Conservation (phyloP, 768 basidiomycete species). For the Hydnomerulius pinastri region DNA sequence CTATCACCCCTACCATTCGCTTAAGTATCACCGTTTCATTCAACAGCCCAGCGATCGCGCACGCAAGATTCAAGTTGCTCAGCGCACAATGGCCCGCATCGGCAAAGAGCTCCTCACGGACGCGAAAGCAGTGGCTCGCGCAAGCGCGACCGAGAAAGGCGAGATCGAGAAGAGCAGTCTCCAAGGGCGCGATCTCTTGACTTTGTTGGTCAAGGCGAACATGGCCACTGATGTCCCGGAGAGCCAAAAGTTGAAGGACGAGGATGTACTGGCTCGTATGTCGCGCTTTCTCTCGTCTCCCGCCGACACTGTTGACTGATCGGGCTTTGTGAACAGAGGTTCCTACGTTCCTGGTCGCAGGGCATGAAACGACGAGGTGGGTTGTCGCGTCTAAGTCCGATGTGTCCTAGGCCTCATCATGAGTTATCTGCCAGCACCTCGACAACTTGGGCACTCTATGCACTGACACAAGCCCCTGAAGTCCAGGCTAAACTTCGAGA, state of each 20-base stretch:
- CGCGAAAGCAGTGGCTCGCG: slow-evolving; percentile 45
- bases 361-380: slow-evolving; percentile 59
- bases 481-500: slow-evolving; percentile 58
- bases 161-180: slow-evolving; percentile 36
- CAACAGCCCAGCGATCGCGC: slow-evolving; percentile 22
- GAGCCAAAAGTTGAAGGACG: slow-evolving; percentile 56
- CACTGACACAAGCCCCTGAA: slow-evolving; percentile 47
- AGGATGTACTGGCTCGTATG: slow-evolving; percentile 60
- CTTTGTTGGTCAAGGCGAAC: slow-evolving; percentile 63
- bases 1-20: not conserved
- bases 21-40: not conserved
- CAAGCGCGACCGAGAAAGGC: slow-evolving; percentile 20
- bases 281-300: not conserved
- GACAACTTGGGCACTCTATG: slow-evolving; percentile 60
- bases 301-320: not conserved
- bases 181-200: slow-evolving; percentile 55
- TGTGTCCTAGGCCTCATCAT: not conserved
- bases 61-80: slow-evolving; percentile 29
- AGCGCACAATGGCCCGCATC: slow-evolving; percentile 48
- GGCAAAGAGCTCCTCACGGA: slow-evolving; percentile 49
- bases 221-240: slow-evolving; percentile 60
- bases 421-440: slow-evolving; percentile 31
- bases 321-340: slow-evolving; percentile 44
- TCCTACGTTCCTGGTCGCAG: slow-evolving; percentile 60
- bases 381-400: not conserved